Evolutionary conservation across 2,329 filamentous ascomycete genomes (phyloP), one percentile per base, ranked within the genome.

Genomic region (Parasarocladium wereldwijsianum): DNA sequence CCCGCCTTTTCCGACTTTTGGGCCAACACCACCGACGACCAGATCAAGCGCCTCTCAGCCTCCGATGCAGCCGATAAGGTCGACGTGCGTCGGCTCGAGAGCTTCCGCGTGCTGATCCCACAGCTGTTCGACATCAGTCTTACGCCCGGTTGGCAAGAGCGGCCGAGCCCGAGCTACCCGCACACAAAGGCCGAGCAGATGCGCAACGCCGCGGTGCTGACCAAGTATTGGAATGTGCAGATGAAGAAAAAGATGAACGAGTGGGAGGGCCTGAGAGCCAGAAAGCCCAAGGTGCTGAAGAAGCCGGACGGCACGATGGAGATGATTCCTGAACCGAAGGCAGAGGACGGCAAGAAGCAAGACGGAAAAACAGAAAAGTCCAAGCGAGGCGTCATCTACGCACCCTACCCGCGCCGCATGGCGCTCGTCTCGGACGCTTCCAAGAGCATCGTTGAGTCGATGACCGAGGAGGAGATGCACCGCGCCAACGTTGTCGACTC

Each of bases 101-200:
- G 43, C 27, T 73, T 74, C 36, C 55, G 58, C 2, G 44, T 73
- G 13, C 39, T 73, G 8, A 49, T 72, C 9, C 66, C 69, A 0
- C 50, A 54, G 22, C 43, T 69, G 3, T 56, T 70, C 30, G 69
- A 73, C 39, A 55, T 67, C 3, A 63, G 66, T 0, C 43, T 73
- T 2, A 50, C 62, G 0, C 68, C 69, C 0, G 67, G 62, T 2
- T 74, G 68, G 61, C 44, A 54, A 6, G 48, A 49, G 8, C 57
- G 67, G 3, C 55, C 56, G 0, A 31, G 42, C 3, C 56, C 64
- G 2, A 52, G 61, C 2, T 38, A 34, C 10, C 62, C 62, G 8
- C 63, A 66, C 38, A 58, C 50, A 10, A 52, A 54, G 21, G 54
- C 60, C 3, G 65, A 69, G 37, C 60, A 72, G 37, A 50, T 67